Conservation (phyloP, 352 stramenopile genomes). For the Elongisporangium senticosum region DNA sequence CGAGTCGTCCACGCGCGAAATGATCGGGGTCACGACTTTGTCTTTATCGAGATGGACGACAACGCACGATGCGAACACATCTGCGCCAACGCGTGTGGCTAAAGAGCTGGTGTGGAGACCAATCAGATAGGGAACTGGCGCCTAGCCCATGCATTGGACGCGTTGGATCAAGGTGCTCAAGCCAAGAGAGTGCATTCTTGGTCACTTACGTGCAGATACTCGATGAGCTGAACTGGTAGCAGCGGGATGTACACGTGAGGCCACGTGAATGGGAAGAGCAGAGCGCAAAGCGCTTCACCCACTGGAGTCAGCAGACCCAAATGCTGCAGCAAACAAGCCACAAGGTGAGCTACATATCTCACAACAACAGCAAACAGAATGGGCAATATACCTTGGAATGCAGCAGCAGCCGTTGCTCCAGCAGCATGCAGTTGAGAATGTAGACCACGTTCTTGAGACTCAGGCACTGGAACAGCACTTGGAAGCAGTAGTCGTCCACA, state of each 20-base stretch:
- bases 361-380: neutral
- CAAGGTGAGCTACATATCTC: constrained; percentile 3
- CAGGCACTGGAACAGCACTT: constrained; percentile 77
- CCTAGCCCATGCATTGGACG: constrained; percentile 16
- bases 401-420: constrained; percentile 79
- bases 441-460: constrained; percentile 77
- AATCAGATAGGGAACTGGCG: constrained; percentile 82
- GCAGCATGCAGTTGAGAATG: constrained; percentile 75
- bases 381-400: constrained; percentile 58
- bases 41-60: constrained; percentile 83
- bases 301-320: constrained; percentile 65
- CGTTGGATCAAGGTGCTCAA: constrained; percentile 1
- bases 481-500: constrained; percentile 75
- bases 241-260: constrained; percentile 86
- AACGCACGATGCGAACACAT: constrained; percentile 77
- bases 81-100: constrained; percentile 55
- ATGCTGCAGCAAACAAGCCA: constrained; percentile 29
- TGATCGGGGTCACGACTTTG: constrained; percentile 73
- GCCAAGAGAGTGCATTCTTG: neutral
- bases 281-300: constrained; percentile 67
- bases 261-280: constrained; percentile 83
- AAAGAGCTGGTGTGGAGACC: constrained; percentile 81
- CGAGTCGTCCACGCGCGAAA: constrained; percentile 39
- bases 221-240: constrained; percentile 72
- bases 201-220: constrained; percentile 65